Conservation (phyloP, 192 early-diverging fungal genomes). For the Dissophora globulifera region DNA sequence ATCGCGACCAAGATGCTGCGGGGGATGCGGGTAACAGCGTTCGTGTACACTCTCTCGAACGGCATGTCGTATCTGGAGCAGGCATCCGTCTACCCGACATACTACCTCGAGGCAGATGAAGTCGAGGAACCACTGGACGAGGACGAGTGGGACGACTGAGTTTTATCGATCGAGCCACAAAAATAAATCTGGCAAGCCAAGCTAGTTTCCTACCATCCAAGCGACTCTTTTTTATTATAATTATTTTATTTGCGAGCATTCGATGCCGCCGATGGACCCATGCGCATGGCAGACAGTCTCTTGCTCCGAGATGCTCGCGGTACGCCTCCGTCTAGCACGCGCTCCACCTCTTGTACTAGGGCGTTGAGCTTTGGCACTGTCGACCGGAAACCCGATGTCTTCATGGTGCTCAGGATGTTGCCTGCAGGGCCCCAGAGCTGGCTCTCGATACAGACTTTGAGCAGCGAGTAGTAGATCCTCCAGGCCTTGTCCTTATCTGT, state of each 20-base stretch:
- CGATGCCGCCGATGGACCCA: too few relatives aligned
- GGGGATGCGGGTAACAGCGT: constrained; percentile 20
- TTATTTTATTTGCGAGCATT: too few relatives aligned
- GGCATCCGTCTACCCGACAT: constrained; percentile 22
- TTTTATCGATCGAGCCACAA: too few relatives aligned
- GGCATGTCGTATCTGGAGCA: constrained; percentile 47
- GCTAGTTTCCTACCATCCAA: too few relatives aligned
- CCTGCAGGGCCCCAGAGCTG: constrained; percentile 18
- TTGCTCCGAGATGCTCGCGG: neutral
- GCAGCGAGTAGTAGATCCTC: constrained; percentile 20
- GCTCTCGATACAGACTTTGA: constrained; percentile 28
- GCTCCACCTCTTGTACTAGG: constrained; percentile 20
- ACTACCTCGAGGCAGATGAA: constrained; percentile 37
- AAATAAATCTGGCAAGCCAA: too few relatives aligned
- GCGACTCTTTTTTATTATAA: too few relatives aligned
- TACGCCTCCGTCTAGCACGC: neutral
- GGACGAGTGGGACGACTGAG: constrained; percentile 8
- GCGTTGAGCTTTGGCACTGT: constrained; percentile 17
- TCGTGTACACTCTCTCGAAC: constrained; percentile 41
- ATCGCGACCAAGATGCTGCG: constrained; percentile 14
- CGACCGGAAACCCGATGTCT: constrained; percentile 12
- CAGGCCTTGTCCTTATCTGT: neutral
- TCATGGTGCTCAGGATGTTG: constrained; percentile 20
- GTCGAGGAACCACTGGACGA: constrained; percentile 5
- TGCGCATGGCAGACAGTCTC: too few relatives aligned